Evolutionary conservation across 495 filamentous ascomycete species (phyloP).

Genomic region (Aspergillus heteromorphus): DNA sequence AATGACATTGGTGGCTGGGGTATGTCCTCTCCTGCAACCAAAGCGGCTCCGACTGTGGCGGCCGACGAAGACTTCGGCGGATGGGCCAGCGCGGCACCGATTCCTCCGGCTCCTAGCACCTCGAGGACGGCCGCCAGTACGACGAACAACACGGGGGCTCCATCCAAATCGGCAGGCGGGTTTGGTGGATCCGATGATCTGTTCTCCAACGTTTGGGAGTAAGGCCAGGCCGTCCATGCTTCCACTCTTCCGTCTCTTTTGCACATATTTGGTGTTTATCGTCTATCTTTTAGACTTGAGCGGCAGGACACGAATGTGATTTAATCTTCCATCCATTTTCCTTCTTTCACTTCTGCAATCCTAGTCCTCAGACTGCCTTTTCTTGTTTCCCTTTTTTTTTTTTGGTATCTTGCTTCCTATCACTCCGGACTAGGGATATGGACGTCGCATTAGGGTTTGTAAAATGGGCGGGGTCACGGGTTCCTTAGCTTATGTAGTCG

Average conservation of each 20-base stretch:
- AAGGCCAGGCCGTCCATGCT: too few species aligned
- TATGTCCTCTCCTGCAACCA: constrained; percentile 27
- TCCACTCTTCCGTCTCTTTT: constrained; percentile 4
- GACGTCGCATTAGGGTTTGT: not conserved
- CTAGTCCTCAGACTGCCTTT: not conserved
- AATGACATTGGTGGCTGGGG: constrained; percentile 55
- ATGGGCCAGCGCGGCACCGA: constrained; percentile 69
- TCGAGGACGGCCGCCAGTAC: constrained; percentile 10
- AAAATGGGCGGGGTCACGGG: constrained; percentile 2
- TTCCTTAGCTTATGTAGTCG: not conserved
- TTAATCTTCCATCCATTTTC: not conserved
- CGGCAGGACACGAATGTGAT: constrained; percentile 4
- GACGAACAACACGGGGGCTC: constrained; percentile 21
- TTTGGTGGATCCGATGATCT: constrained; percentile 74
- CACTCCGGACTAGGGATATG: constrained; percentile 2
- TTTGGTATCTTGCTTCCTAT: not conserved
- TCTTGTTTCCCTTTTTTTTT: not conserved
- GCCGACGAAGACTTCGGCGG: constrained; percentile 92
- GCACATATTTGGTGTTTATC: constrained; percentile 13
- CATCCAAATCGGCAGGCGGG: constrained; percentile 50
- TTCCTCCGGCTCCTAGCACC: constrained; percentile 30
- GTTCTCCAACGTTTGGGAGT: constrained; percentile 93
- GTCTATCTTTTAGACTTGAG: constrained; percentile 9
- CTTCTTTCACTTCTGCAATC: not conserved
- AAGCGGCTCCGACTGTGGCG: constrained; percentile 57